Conservation (phyloP, 768 basidiomycete species). For the Hericium erinaceus region DNA sequence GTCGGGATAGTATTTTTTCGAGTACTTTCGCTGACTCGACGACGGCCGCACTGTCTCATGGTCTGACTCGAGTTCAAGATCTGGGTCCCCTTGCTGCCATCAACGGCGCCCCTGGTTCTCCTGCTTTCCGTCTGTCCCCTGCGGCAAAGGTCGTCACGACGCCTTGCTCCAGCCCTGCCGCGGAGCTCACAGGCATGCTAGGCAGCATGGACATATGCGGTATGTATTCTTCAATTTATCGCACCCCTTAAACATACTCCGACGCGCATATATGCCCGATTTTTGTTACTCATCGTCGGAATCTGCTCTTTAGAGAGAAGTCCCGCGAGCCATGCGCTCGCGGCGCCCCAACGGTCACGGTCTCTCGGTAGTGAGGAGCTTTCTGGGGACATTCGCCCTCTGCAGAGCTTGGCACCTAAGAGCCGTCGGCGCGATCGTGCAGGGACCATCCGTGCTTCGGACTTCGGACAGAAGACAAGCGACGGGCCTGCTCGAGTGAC, state of each 20-base stretch:
- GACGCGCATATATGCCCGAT: not conserved
- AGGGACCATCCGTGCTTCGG: constrained; percentile 15
- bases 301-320: not conserved
- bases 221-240: not conserved
- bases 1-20: constrained; percentile 12
- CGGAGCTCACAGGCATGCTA: constrained; percentile 11
- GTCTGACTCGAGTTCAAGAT: not conserved
- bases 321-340: not conserved
- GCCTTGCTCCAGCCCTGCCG: constrained; percentile 2
- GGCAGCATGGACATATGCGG: constrained; percentile 9
- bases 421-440: constrained; percentile 9
- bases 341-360: constrained; percentile 1
- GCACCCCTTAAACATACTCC: not conserved
- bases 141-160: not conserved
- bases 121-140: not conserved
- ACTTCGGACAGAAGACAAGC: constrained; percentile 3
- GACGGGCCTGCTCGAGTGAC: not conserved
- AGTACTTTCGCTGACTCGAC: constrained; percentile 3
- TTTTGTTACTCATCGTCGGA: not conserved
- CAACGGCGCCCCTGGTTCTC: not conserved
- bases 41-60: not conserved
- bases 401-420: not conserved
- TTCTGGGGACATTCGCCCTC: not conserved
- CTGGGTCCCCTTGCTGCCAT: not conserved
- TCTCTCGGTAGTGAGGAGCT: constrained; percentile 7